Evolutionary conservation across 1,139 yeast species (phyloP), one percentile per base, ranked within the genome.

Genomic region (Yamadazyma friedrichii): DNA sequence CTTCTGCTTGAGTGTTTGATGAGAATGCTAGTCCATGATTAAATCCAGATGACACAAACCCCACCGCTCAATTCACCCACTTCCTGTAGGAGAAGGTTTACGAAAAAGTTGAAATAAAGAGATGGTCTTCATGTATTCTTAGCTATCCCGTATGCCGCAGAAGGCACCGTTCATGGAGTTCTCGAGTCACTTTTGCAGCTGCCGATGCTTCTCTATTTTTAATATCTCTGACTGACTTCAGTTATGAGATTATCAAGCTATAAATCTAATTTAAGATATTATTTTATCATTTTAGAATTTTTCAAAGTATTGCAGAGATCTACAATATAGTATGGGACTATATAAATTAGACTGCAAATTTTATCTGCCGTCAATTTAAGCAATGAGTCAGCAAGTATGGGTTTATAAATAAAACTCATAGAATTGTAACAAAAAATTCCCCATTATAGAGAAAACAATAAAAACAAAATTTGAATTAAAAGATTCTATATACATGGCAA

Each of bases 21-120:
- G 28, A 35, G 11, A 51, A 58, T 27, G 50, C 51, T 40, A 48
- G 56, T 38, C 59, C 64, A 35, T 54, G 63, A 35, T 67, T 45
- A 59, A 46, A 65, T 67, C 42, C 62, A 59, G 47, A 53, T 49
- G 30, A 54, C 56, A 39, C 45, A 55, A 45, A 41, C 55, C 28
- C 67, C 73, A 42, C 55, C 59, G 39, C 46, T 65, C 33, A 70
- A 70, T 65, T 68, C 74, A 36, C 65, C 75, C 46, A 64, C 64
- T 49, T 70, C 70, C 33, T 54, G 68, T 54, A 66, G 70, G 61
- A 69, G 59, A 59, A 67, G 76, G 66, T 65, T 51, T 38, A 42
- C 47, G 34, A 47, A 45, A 36, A 45, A 44, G 50, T 45, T 32
- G 48, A 48, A 42, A 16, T 47, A 15, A 39, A 50, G 41, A 42